Evolutionary conservation across 2,329 filamentous ascomycete species (phyloP).

Genomic region (Cercospora beticola): DNA sequence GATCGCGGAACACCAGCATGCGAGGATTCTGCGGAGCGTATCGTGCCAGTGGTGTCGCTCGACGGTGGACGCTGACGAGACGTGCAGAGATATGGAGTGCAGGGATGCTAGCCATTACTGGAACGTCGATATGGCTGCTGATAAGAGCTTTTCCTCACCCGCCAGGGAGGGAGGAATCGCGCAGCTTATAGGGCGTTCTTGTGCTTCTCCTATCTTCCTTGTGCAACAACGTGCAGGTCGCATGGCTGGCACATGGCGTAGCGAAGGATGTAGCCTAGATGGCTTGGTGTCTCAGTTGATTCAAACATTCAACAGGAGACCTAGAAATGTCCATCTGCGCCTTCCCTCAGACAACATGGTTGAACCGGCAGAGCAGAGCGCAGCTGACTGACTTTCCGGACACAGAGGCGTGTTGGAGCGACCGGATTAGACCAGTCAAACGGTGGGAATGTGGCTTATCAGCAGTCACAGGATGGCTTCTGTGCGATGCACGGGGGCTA

Average conservation of each 20-base stretch:
- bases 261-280: not conserved
- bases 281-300: not conserved
- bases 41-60: not conserved
- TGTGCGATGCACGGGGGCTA: too few species aligned
- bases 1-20: conserved; percentile 24
- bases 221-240: not conserved
- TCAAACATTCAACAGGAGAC: too few species aligned
- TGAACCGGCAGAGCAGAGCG: too few species aligned
- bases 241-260: not conserved
- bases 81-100: not conserved
- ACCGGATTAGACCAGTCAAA: too few species aligned
- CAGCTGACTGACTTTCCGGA: too few species aligned
- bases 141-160: not conserved
- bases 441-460: too few species aligned
- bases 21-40: conserved; percentile 1
- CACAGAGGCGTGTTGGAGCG: too few species aligned
- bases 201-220: not conserved
- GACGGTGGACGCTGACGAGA: not conserved
- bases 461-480: too few species aligned
- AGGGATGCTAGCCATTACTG: not conserved
- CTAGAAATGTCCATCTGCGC: too few species aligned
- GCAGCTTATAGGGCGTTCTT: not conserved
- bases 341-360: too few species aligned
- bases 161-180: too few species aligned
- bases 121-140: not conserved